Conservation (phyloP, 2,329 filamentous ascomycete genomes). For the Clarireedia homoeocarpa region DNA sequence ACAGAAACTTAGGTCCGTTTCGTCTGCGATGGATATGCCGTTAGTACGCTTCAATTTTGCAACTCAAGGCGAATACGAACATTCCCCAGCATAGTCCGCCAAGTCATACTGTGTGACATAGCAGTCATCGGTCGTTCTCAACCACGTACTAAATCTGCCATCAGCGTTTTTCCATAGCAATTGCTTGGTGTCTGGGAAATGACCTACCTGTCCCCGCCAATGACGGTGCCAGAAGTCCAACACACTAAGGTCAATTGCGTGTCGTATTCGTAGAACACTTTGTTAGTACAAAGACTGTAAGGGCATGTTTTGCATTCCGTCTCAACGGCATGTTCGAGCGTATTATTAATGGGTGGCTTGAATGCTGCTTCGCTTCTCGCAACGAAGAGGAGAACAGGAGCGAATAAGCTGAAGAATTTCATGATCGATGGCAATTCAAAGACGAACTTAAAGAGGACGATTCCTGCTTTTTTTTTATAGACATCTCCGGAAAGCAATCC, state of each 20-base stretch:
- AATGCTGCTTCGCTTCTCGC: neutral
- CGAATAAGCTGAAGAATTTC: too few species aligned
- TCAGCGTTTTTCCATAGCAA: neutral
- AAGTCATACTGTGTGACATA: constrained; percentile 20
- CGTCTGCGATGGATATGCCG: neutral
- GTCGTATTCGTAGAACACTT: constrained; percentile 11
- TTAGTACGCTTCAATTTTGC: neutral
- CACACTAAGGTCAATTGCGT: constrained; percentile 12
- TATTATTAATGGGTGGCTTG: constrained; percentile 14
- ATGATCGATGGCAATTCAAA: too few species aligned
- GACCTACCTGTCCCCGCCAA: constrained; percentile 16
- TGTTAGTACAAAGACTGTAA: constrained; percentile 18
- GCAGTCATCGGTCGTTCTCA: constrained; percentile 17
- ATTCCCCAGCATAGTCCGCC: constrained; percentile 13
- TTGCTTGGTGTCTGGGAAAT: too few species aligned
- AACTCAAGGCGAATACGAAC: constrained; percentile 3
- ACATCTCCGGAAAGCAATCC: too few species aligned
- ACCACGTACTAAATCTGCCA: constrained; percentile 13
- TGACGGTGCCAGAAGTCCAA: constrained; percentile 17
- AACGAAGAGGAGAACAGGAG: neutral
- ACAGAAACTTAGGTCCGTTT: constrained; percentile 15
- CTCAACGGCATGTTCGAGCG: constrained; percentile 13
- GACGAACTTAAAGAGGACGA: too few species aligned
- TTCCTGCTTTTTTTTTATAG: too few species aligned
- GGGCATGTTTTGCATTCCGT: constrained; percentile 22